Percentiles rank a stretch among this genome's conserved stretches.
Evolutionary conservation across 2,329 filamentous ascomycete genomes (phyloP).

Genomic region (Botryotinia narcissicola): DNA sequence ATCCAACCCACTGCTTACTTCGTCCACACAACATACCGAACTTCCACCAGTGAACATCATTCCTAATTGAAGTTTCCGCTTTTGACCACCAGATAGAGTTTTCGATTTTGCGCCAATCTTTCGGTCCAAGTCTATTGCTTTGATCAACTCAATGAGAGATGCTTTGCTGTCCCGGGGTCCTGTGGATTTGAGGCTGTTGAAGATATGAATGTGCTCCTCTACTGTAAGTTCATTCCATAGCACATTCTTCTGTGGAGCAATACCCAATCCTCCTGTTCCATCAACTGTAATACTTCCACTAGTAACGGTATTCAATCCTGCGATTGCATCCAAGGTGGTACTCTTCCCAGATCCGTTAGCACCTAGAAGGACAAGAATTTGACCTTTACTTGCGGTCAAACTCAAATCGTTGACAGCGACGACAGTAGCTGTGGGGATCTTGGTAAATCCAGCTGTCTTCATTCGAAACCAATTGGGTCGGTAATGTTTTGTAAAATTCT

Average conservation of each 20-base stretch:
- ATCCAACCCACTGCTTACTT: slow-evolving; percentile 85
- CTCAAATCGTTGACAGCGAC: slow-evolving; percentile 75
- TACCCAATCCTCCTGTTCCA: slow-evolving; percentile 74
- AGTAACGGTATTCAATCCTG: slow-evolving; percentile 75
- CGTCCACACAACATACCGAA: slow-evolving; percentile 84
- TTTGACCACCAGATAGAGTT: slow-evolving; percentile 86
- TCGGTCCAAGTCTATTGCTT: slow-evolving; percentile 68
- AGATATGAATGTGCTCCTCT: slow-evolving; percentile 78
- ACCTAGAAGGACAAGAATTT: slow-evolving; percentile 82
- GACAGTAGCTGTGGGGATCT: slow-evolving; percentile 59
- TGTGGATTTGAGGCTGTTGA: slow-evolving; percentile 76
- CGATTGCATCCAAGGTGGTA: slow-evolving; percentile 84
- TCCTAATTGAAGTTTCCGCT: slow-evolving; percentile 85
- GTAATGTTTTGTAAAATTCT: slow-evolving; percentile 77
- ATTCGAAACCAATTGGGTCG: slow-evolving; percentile 60
- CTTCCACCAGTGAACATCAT: slow-evolving; percentile 95
- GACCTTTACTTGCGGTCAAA: slow-evolving; percentile 69
- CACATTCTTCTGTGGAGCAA: slow-evolving; percentile 92
- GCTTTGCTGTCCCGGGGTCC: slow-evolving; percentile 53
- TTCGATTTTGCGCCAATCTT: slow-evolving; percentile 71
- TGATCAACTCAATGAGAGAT: slow-evolving; percentile 62
- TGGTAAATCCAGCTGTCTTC: slow-evolving; percentile 39
- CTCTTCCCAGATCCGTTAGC: slow-evolving; percentile 91
- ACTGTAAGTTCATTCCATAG: slow-evolving; percentile 89
- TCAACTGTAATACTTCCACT: slow-evolving; percentile 75